These are phyloP conservation scores for Pelargonium nanum DNA, from an alignment of 345 rosid genomes.

Conservation along the genomic window DNA sequence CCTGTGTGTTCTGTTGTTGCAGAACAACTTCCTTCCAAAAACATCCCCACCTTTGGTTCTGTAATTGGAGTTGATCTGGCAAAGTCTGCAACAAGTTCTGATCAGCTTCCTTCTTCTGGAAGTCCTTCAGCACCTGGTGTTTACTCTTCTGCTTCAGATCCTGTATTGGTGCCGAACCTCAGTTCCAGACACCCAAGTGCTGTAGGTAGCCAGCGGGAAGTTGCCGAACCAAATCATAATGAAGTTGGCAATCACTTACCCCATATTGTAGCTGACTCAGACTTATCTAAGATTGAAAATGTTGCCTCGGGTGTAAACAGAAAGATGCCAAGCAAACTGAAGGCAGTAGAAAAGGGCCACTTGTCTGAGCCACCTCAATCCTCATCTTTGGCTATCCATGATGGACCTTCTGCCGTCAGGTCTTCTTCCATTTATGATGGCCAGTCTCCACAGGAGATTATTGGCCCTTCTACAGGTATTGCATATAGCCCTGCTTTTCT, in stretches of 20 bases:
- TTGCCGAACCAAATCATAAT: constrained; percentile 22
- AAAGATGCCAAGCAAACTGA: constrained; percentile 16
- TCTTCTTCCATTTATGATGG: constrained; percentile 19
- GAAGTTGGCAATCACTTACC: constrained; percentile 17
- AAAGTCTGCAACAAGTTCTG: constrained; percentile 19
- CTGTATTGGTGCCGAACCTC: constrained; percentile 26
- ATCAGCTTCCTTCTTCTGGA: constrained; percentile 11
- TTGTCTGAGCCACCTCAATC: constrained; percentile 23
- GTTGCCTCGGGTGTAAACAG: not conserved
- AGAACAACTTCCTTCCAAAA: constrained; percentile 12
- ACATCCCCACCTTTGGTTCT: constrained; percentile 15
- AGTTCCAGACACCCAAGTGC: constrained; percentile 15
- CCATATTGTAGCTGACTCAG: not conserved
- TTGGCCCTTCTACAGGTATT: constrained; percentile 30
- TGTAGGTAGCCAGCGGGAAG: constrained; percentile 19
- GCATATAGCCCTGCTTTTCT: constrained; percentile 12
- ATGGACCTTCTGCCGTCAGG: not conserved
- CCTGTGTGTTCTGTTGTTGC: constrained; percentile 8
- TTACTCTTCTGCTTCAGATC: constrained; percentile 30
- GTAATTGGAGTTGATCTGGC: constrained; percentile 25
- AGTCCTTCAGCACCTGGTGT: constrained; percentile 23
- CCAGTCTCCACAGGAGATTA: constrained; percentile 18
- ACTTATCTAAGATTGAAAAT: constrained; percentile 15
- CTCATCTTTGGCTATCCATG: constrained; percentile 17
- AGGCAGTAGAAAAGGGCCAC: constrained; percentile 21